These are phyloP conservation scores for Agrocybe praecox DNA, from an alignment of 768 basidiomycete genomes.

Conservation along the genomic window DNA sequence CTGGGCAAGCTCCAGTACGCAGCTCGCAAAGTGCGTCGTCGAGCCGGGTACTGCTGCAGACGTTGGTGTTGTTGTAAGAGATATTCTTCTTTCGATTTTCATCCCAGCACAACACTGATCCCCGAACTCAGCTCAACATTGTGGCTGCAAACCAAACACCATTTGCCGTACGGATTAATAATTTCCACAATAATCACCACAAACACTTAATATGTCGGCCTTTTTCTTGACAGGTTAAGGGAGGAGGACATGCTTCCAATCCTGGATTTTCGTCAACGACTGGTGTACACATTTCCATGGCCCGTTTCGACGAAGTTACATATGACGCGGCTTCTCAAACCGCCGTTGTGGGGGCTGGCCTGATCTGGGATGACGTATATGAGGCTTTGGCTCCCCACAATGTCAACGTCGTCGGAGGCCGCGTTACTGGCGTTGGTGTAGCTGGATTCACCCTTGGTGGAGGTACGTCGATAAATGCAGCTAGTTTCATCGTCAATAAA, in stretches of 20 bases:
- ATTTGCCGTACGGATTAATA: conserved; percentile 10
- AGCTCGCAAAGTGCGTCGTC: conserved; percentile 12
- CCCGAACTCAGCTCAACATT: conserved; percentile 11
- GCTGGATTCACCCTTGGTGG: conserved; percentile 55
- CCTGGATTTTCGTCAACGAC: conserved; percentile 59
- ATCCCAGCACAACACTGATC: background rate
- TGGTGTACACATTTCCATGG: conserved; percentile 61
- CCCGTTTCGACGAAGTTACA: conserved; percentile 41
- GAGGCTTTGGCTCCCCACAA: conserved; percentile 46
- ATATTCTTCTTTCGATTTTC: background rate
- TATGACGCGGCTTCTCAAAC: conserved; percentile 43
- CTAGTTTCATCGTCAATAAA: background rate
- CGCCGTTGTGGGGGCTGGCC: conserved; percentile 41
- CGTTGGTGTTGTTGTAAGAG: conserved; percentile 8
- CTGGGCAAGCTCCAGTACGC: conserved; percentile 37
- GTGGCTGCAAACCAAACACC: conserved; percentile 10
- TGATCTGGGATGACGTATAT: conserved; percentile 68
- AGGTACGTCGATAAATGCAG: background rate
- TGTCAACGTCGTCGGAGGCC: conserved; percentile 59
- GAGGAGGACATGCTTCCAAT: conserved; percentile 59
- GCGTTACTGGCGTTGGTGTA: conserved; percentile 60
- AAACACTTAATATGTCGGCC: too few relatives aligned
- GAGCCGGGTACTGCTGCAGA: conserved; percentile 10
- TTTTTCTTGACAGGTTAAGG: conserved; percentile 50
- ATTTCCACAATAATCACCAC: too few relatives aligned